phyloP scores from a whole-genome alignment of 176 grass and related monocot genomes.

The Ampelocalamus luodianensis region DNA sequence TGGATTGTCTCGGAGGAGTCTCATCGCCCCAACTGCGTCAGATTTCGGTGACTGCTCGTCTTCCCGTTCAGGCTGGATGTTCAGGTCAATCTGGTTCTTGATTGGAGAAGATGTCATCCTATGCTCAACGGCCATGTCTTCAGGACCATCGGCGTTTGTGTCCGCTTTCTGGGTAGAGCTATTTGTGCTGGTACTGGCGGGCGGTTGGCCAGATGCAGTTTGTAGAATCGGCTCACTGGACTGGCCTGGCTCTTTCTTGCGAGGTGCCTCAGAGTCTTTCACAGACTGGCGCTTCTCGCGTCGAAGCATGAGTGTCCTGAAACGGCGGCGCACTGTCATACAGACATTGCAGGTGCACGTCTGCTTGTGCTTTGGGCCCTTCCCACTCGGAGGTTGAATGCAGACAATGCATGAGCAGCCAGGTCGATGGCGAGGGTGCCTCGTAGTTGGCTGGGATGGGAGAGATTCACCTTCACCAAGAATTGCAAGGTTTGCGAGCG shows the following conservation, averaged over 20 bases:
- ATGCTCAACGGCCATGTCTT: slow-evolving; percentile 58
- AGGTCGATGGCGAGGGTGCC: slow-evolving; percentile 86
- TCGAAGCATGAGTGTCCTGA: slow-evolving; percentile 93
- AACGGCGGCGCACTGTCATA: slow-evolving; percentile 87
- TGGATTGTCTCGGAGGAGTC: slow-evolving; percentile 36
- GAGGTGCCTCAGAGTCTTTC: slow-evolving; percentile 50
- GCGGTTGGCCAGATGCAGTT: slow-evolving; percentile 8
- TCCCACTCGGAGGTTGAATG: slow-evolving; percentile 99
- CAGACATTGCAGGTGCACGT: slow-evolving; percentile 95
- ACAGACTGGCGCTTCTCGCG: slow-evolving; percentile 72
- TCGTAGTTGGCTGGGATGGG: slow-evolving; percentile 79
- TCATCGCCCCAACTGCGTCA: slow-evolving; percentile 41
- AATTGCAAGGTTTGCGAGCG: slow-evolving; percentile 96
- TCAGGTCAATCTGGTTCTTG: slow-evolving; percentile 99
- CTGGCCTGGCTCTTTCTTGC: slow-evolving; percentile 47
- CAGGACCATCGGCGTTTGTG: slow-evolving; percentile 35
- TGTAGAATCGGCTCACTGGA: slow-evolving; percentile 40
- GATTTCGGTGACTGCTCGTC: slow-evolving; percentile 89
- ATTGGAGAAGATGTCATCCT: slow-evolving; percentile 75
- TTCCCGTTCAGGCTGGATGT: slow-evolving; percentile 94
- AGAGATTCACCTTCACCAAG: slow-evolving; percentile 81
- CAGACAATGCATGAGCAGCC: slow-evolving; percentile 98
- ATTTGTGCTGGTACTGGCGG: slow-evolving; percentile 1
- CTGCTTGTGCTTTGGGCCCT: slow-evolving; percentile 97
- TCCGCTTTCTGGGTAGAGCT: slow-evolving; percentile 44